These are phyloP conservation scores for Phytophthora idaei DNA, from an alignment of 352 stramenopile genomes.

Conservation along the genomic window DNA sequence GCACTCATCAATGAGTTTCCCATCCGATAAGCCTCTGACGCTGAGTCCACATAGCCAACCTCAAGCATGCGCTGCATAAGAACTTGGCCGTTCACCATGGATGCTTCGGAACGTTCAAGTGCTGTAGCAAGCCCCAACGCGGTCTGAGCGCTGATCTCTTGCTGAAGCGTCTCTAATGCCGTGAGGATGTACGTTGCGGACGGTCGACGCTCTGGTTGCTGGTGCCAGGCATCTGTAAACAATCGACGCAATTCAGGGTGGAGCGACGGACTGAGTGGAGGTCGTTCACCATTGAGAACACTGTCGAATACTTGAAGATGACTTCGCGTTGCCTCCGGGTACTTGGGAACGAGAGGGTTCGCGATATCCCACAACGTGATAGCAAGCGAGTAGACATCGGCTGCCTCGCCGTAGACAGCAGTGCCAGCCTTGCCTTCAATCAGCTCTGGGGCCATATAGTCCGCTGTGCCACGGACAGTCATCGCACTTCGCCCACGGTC, in stretches of 20 bases:
- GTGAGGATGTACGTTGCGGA: slow-evolving; percentile 56
- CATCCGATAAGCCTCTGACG: slow-evolving; percentile 54
- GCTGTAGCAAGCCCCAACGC: slow-evolving; percentile 38
- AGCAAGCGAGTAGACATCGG: slow-evolving; percentile 73
- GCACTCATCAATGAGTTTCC: slow-evolving; percentile 72
- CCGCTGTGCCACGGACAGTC: slow-evolving; percentile 76
- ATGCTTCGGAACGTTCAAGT: slow-evolving; percentile 34
- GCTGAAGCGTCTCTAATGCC: slow-evolving; percentile 54
- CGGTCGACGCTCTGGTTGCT: slow-evolving; percentile 52
- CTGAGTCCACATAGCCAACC: slow-evolving; percentile 53
- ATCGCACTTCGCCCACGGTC: slow-evolving; percentile 47
- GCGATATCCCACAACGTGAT: slow-evolving; percentile 86
- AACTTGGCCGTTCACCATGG: slow-evolving; percentile 50
- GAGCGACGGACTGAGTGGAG: slow-evolving; percentile 39
- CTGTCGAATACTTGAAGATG: slow-evolving; percentile 75
- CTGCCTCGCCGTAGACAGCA: slow-evolving; percentile 70
- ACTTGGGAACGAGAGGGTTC: slow-evolving; percentile 69
- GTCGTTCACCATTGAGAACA: slow-evolving; percentile 64
- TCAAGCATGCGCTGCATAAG: slow-evolving; percentile 70
- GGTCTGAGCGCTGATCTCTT: slow-evolving; percentile 49
- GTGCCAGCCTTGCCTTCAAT: slow-evolving; percentile 76
- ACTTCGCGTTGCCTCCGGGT: slow-evolving; percentile 58
- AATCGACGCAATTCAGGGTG: slow-evolving; percentile 53
- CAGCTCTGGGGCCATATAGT: slow-evolving; percentile 86
- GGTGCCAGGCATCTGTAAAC: slow-evolving; percentile 57